Conservation (phyloP, 306 rosid genomes). For the Pterocarpus macrocarpus region DNA sequence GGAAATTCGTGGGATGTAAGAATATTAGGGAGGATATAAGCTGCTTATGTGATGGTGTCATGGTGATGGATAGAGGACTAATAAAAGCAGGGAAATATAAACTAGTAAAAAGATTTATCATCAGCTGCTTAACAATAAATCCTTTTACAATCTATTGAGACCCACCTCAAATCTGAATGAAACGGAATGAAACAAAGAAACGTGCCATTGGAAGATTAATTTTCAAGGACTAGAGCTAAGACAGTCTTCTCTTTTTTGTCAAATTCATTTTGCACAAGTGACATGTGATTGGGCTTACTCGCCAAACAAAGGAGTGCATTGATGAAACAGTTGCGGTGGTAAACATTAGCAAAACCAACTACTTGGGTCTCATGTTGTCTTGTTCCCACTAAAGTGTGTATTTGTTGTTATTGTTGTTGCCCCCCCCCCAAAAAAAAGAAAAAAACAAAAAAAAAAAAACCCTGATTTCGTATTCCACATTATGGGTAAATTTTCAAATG, state of each 20-base stretch:
- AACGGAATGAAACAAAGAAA: constrained; percentile 29
- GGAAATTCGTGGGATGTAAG: neutral
- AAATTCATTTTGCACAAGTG: constrained; percentile 28
- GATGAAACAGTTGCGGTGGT: constrained; percentile 23
- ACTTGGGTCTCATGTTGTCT: constrained; percentile 9
- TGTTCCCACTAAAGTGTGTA: neutral
- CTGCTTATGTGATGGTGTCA: neutral
- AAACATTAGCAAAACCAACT: constrained; percentile 16
- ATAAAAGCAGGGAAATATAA: neutral
- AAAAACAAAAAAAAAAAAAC: too few relatives aligned
- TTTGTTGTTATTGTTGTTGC: too few relatives aligned
- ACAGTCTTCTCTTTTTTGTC: neutral
- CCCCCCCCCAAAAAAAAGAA: too few relatives aligned
- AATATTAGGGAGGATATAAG: constrained; percentile 4
- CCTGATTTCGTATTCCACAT: constrained; percentile 19
- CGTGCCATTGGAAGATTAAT: neutral
- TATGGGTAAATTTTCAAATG: constrained; percentile 17
- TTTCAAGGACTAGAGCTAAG: neutral
- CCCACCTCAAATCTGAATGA: constrained; percentile 15
- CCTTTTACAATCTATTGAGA: neutral
- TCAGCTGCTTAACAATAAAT: constrained; percentile 6
- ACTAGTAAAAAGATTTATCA: neutral
- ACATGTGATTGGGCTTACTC: constrained; percentile 23
- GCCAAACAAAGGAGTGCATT: constrained; percentile 3
- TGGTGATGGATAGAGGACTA: neutral